Percentiles rank a stretch among this genome's conserved stretches.
phyloP scores from a whole-genome alignment of 306 rosid species.

The Ziziphus jujuba region DNA sequence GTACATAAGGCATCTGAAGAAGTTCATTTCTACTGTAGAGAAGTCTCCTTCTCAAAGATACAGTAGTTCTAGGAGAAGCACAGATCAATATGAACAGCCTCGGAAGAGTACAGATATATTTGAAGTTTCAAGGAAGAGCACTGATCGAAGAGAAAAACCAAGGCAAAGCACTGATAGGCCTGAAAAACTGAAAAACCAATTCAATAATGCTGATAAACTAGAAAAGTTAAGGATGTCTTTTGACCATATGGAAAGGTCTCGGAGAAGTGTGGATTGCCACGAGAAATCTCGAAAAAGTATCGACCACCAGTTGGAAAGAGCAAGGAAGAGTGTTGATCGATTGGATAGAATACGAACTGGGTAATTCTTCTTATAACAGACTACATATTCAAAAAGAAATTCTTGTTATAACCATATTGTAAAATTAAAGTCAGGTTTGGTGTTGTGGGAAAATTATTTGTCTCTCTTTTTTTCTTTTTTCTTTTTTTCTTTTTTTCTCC shows the following conservation, averaged over 20 bases:
- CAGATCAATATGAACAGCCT: conserved; percentile 80
- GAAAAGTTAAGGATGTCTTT: conserved; percentile 68
- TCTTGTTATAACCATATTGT: conserved; percentile 13
- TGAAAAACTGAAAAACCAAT: conserved; percentile 61
- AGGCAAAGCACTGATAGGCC: conserved; percentile 82
- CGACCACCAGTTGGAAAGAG: conserved; percentile 78
- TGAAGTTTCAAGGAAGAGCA: conserved; percentile 82
- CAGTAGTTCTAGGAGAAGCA: conserved; percentile 75
- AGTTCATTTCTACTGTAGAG: conserved; percentile 78
- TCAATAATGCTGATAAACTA: conserved; percentile 60
- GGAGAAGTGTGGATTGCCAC: conserved; percentile 85
- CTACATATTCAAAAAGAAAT: conserved; percentile 2
- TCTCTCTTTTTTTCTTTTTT: not conserved
- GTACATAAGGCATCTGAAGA: conserved; percentile 79
- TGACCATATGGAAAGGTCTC: conserved; percentile 77
- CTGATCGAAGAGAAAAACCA: conserved; percentile 85
- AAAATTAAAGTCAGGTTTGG: conserved; percentile 44
- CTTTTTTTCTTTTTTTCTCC: not conserved
- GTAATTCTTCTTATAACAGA: conserved; percentile 36
- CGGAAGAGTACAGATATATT: conserved; percentile 76
- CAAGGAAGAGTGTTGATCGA: conserved; percentile 80
- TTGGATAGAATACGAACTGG: conserved; percentile 80
- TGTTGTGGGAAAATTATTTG: conserved; percentile 36
- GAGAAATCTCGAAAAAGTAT: conserved; percentile 85
- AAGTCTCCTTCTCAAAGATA: conserved; percentile 72